Conservation (phyloP, 352 stramenopile species). For the Globisporangium nunn region DNA sequence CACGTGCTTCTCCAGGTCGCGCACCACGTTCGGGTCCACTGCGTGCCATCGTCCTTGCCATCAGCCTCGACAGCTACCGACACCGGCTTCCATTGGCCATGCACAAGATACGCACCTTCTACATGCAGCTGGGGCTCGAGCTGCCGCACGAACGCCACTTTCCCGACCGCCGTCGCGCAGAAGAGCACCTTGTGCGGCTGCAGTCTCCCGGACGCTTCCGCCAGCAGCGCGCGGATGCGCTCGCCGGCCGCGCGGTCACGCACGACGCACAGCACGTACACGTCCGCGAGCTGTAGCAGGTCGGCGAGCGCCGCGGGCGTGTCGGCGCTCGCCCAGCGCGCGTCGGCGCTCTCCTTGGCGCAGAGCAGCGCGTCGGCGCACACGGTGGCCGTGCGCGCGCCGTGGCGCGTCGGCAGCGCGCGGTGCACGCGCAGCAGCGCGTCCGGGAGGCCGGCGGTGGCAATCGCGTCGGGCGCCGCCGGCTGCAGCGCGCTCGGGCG, state of each 20-base stretch:
- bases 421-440: conserved; percentile 50
- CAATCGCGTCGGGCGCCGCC: conserved; percentile 22
- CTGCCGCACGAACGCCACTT: conserved; percentile 83
- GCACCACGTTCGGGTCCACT: conserved; percentile 53
- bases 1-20: conserved; percentile 71
- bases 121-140: conserved; percentile 78
- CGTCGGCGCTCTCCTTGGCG: conserved; percentile 16
- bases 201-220: conserved; percentile 22
- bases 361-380: conserved; percentile 42
- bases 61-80: background rate
- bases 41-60: background rate
- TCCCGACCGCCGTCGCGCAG: conserved; percentile 66
- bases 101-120: conserved; percentile 42
- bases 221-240: conserved; percentile 40
- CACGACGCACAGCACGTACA: conserved; percentile 59
- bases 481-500: conserved; percentile 13
- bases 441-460: conserved; percentile 35
- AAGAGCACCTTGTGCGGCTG: conserved; percentile 75
- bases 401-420: conserved; percentile 50
- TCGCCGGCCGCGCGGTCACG: conserved; percentile 25
- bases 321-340: conserved; percentile 45
- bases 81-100: background rate
- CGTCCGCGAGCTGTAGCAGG: conserved; percentile 48
- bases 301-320: conserved; percentile 42
- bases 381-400: conserved; percentile 61